Evolutionary conservation across 2,329 filamentous ascomycete genomes (phyloP).

Genomic region (Aspergillus carbonarius): DNA sequence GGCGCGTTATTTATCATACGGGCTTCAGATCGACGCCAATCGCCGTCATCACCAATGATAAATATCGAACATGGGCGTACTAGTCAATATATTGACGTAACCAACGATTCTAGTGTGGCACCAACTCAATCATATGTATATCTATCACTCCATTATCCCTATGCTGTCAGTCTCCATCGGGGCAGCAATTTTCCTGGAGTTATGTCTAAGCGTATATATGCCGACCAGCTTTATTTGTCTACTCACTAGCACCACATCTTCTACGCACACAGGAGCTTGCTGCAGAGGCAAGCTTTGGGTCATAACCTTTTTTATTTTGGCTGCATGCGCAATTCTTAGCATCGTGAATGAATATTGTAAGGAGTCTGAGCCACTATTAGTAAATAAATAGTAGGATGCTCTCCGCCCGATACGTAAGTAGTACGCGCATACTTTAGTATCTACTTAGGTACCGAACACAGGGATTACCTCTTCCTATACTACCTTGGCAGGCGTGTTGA

Average conservation of each 20-base stretch:
- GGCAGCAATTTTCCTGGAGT: too few species aligned
- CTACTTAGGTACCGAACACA: not conserved
- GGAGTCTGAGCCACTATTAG: not conserved
- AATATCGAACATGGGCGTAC: not conserved
- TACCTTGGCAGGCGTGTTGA: not conserved
- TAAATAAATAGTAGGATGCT: not conserved
- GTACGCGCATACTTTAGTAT: not conserved
- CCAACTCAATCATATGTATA: not conserved
- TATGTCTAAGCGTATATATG: too few species aligned
- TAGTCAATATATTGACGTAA: slow-evolving; percentile 1
- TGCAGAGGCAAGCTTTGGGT: not conserved
- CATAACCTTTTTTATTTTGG: slow-evolving; percentile 18
- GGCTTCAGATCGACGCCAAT: slow-evolving; percentile 3
- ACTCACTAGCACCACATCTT: not conserved
- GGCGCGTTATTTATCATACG: slow-evolving; percentile 4
- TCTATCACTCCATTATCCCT: not conserved
- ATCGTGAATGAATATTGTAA: not conserved
- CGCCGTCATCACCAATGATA: not conserved
- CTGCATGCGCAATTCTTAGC: slow-evolving; percentile 19
- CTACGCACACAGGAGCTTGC: not conserved
- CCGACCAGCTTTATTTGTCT: too few species aligned
- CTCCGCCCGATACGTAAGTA: not conserved
- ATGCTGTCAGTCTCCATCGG: too few species aligned
- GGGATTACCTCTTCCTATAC: not conserved
- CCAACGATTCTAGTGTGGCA: not conserved